These are phyloP conservation scores for Lophiotrema nucula DNA, from an alignment of 495 filamentous ascomycete species.

Conservation along the genomic window DNA sequence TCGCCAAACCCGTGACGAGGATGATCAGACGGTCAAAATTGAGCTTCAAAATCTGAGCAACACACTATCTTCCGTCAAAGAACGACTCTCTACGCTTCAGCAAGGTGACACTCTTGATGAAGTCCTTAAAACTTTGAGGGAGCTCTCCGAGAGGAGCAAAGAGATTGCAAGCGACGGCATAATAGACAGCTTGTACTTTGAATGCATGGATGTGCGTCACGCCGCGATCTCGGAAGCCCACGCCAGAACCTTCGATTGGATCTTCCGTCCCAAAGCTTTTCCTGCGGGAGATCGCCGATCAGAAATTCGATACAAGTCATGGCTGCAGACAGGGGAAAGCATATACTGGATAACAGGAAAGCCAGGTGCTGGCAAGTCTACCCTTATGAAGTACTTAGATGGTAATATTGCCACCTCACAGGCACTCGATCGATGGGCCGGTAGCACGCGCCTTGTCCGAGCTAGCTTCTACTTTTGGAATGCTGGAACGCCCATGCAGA, in stretches of 20 bases:
- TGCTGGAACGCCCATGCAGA: conserved; percentile 44
- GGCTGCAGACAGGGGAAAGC: conserved; percentile 35
- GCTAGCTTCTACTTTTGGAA: conserved; percentile 47
- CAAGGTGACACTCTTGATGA: too few relatives aligned
- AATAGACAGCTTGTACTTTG: background rate
- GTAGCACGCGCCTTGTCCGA: conserved; percentile 29
- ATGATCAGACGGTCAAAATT: too few relatives aligned
- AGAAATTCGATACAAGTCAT: conserved; percentile 19
- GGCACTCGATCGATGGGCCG: background rate
- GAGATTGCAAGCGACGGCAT: background rate
- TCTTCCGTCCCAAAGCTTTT: conserved; percentile 23
- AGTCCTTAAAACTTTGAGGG: too few relatives aligned
- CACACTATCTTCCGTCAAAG: too few relatives aligned
- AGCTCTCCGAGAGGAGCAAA: too few relatives aligned
- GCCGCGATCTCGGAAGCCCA: conserved; percentile 25
- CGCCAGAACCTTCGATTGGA: conserved; percentile 41
- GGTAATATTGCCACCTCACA: background rate
- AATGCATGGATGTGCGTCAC: background rate
- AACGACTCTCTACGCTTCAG: too few relatives aligned
- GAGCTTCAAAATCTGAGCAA: too few relatives aligned
- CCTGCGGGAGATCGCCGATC: conserved; percentile 33
- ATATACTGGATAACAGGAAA: conserved; percentile 48
- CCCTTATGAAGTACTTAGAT: conserved; percentile 45
- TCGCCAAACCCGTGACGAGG: too few relatives aligned
- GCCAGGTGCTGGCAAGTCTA: conserved; percentile 49